Base-by-base conservation (phyloP, 1,139 yeast genomes). In the Nakaseomyces kungkrabaensis region DNA sequence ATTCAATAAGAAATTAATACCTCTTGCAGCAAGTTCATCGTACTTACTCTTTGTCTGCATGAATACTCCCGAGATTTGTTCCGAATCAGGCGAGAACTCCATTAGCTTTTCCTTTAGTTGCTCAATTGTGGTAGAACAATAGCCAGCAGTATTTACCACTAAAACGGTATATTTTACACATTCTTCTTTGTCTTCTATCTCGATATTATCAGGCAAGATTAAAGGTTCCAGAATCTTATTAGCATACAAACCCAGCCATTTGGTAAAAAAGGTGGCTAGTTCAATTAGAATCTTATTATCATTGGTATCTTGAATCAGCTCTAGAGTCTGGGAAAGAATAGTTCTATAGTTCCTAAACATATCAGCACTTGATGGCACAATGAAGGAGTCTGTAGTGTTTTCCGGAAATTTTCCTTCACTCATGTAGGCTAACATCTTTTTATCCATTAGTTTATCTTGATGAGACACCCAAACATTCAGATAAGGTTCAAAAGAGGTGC, bases 141-240 rank as follows among this genome's bases (percentile, higher is more conserved):
- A 92, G 62, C 92, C 96, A 1, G 96, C 89, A 0, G 98, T 92
- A 58, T 89, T 87, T 33, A 92, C 68, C 9, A 89, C 76, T 66
- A 87, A 71, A 29, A 95, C 82, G 1, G 86, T 74, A 51, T 85
- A 78, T 48, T 76, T 76, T 27, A 86, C 70, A 1, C 86, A 82
- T 55, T 85, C 94, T 9, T 65, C 66, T 37, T 70, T 72, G 5
- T 71, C 73, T 37, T 68, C 70, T 13, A 65, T 57, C 51, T 65
- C 70, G 8, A 59, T 59, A 37, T 53, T 56, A 5, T 61, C 64
- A 3, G 63, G 62, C n/a, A 64, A 50, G 8, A 88, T 82, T 32
- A 89, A 58, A 1, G 88, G 82, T 25, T 71, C 68, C 46, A 92
- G 70, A 4, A 89, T 74, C 54, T 76, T 77, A 42, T 72, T 72